phyloP scores from a whole-genome alignment of 768 basidiomycete genomes.

The Termitomyces sp. region DNA sequence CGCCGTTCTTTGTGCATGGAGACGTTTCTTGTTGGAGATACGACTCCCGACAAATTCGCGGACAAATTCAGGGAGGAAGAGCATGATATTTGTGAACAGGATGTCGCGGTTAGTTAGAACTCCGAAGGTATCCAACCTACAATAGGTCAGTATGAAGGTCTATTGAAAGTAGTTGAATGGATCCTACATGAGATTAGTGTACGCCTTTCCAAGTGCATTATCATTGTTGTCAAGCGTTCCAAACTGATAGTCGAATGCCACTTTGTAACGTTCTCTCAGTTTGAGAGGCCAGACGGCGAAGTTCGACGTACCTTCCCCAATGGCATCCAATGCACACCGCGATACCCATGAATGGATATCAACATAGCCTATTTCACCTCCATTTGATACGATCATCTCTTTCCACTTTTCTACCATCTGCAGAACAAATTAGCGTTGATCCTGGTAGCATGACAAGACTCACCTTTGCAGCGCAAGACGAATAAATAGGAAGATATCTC shows the following conservation, averaged over 20 bases:
- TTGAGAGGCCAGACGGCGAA: too few relatives aligned
- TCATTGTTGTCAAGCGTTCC: slow-evolving; percentile 32
- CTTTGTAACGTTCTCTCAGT: too few relatives aligned
- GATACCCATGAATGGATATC: slow-evolving; percentile 37
- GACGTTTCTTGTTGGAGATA: slow-evolving; percentile 26
- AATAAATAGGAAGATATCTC: slow-evolving; percentile 37
- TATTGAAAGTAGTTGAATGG: too few relatives aligned
- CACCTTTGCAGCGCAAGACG: slow-evolving; percentile 29
- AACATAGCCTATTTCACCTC: slow-evolving; percentile 25
- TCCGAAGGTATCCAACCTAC: neutral
- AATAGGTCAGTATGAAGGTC: too few relatives aligned
- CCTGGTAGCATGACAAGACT: neutral
- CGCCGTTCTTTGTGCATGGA: slow-evolving; percentile 25
- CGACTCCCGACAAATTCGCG: slow-evolving; percentile 19
- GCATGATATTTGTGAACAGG: too few relatives aligned
- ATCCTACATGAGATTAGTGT: slow-evolving; percentile 19
- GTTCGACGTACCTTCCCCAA: slow-evolving; percentile 39
- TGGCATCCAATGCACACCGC: slow-evolving; percentile 46
- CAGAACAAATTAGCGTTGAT: neutral
- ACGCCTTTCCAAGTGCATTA: slow-evolving; percentile 34
- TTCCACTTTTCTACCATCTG: slow-evolving; percentile 39
- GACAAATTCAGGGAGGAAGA: too few relatives aligned
- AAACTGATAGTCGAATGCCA: slow-evolving; percentile 49
- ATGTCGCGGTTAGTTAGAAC: too few relatives aligned
- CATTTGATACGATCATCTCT: slow-evolving; percentile 26